These are phyloP conservation scores for Phymatotrichopsis omnivora DNA, from an alignment of 2,329 filamentous ascomycete species.

Conservation along the genomic window DNA sequence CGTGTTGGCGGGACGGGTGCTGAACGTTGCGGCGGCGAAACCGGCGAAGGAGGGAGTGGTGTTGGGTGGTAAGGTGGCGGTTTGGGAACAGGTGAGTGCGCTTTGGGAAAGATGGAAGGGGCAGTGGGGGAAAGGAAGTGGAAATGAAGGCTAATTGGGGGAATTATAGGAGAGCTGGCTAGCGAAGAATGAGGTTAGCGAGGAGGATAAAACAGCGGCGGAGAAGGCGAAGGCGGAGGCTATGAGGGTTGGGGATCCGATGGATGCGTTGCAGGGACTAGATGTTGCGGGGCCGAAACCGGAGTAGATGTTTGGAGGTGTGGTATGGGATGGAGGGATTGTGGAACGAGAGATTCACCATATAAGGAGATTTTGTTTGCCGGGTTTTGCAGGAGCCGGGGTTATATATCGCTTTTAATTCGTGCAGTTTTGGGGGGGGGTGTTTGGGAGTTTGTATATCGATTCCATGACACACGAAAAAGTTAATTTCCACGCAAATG, in stretches of 20 bases:
- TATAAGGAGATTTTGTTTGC: too few relatives aligned
- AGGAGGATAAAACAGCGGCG: constrained; percentile 59
- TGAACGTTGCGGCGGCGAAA: constrained; percentile 88
- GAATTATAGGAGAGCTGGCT: constrained; percentile 73
- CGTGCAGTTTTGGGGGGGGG: too few relatives aligned
- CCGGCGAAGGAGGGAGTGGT: constrained; percentile 85
- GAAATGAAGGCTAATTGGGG: neutral
- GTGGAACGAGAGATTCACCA: neutral
- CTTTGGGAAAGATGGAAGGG: constrained; percentile 1
- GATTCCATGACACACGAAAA: too few relatives aligned
- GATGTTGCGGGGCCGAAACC: constrained; percentile 89
- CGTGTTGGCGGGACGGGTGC: constrained; percentile 81
- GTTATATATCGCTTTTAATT: too few relatives aligned
- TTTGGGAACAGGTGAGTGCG: constrained; percentile 82
- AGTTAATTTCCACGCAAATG: too few relatives aligned
- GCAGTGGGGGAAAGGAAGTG: neutral
- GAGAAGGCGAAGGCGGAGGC: constrained; percentile 43
- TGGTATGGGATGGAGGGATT: neutral
- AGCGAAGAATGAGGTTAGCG: constrained; percentile 72
- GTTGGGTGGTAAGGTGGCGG: constrained; percentile 79
- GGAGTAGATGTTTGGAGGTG: constrained; percentile 31
- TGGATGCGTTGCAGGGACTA: constrained; percentile 88
- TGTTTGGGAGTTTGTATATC: too few relatives aligned
- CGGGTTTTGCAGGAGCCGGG: too few relatives aligned
- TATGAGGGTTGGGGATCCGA: constrained; percentile 58